Evolutionary conservation across 2,329 filamentous ascomycete species (phyloP).

Genomic region (Microcera coccophila): DNA sequence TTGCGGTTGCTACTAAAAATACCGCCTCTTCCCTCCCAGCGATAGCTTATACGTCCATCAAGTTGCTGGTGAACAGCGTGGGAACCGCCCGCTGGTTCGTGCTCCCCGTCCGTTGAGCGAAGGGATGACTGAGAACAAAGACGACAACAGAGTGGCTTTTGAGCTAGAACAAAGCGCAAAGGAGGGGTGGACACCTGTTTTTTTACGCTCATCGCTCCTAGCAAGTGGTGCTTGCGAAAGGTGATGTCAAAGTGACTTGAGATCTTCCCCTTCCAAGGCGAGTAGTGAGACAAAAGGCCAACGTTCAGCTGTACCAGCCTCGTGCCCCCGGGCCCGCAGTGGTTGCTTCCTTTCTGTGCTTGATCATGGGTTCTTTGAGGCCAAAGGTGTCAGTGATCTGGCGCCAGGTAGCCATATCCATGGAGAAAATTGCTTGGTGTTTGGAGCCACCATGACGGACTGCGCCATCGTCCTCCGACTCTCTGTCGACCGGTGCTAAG

Average conservation of each 20-base stretch:
- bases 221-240: no score
- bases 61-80: neutral
- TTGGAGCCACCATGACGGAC: constrained; percentile 55
- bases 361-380: constrained; percentile 77
- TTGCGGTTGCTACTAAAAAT: neutral
- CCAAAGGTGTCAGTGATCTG: constrained; percentile 71
- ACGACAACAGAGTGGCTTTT: neutral
- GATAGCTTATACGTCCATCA: neutral
- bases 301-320: constrained; percentile 62
- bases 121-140: constrained; percentile 1
- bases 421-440: constrained; percentile 82
- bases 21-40: neutral
- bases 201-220: no score
- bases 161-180: neutral
- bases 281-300: neutral
- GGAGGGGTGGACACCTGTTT: no score
- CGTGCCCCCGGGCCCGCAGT: constrained; percentile 49
- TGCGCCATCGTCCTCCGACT: constrained; percentile 45
- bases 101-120: neutral
- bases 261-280: neutral
- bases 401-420: constrained; percentile 82
- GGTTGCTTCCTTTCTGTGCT: constrained; percentile 65
- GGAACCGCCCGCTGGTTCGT: neutral
- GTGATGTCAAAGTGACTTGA: no score
- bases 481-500: constrained; percentile 35